phyloP scores from a whole-genome alignment of 768 basidiomycete species.

The Mycena capillaripes region DNA sequence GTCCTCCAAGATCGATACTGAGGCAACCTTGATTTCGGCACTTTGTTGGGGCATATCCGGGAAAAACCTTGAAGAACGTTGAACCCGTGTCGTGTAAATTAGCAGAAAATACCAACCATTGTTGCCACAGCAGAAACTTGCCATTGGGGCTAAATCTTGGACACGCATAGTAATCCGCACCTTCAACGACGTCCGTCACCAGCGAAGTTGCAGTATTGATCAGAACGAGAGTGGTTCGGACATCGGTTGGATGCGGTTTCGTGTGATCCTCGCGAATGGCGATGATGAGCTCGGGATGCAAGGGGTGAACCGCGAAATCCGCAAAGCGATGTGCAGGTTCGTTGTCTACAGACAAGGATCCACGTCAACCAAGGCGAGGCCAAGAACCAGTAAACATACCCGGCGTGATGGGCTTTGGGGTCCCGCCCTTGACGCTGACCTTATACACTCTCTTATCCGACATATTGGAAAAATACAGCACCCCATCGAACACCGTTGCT shows the following conservation, averaged over 20 bases:
- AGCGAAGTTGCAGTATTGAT: not conserved
- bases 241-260: slow-evolving; percentile 8
- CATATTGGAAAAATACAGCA: slow-evolving; percentile 14
- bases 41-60: slow-evolving; percentile 30
- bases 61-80: slow-evolving; percentile 16
- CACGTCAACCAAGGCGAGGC: too few species aligned
- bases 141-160: slow-evolving; percentile 20
- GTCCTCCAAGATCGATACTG: not conserved
- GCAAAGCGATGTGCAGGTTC: not conserved
- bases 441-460: slow-evolving; percentile 13
- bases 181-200: not conserved
- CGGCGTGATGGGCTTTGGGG: not conserved
- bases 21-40: slow-evolving; percentile 17
- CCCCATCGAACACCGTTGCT: not conserved
- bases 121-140: not conserved
- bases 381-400: not conserved
- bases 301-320: slow-evolving; percentile 13
- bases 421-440: not conserved
- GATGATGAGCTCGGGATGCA: slow-evolving; percentile 14
- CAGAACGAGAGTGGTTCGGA: not conserved
- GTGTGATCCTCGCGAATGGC: slow-evolving; percentile 11
- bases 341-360: too few species aligned
- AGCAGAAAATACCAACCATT: too few species aligned
- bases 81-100: too few species aligned
- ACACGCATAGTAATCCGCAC: slow-evolving; percentile 18